Base-by-base conservation (phyloP, 2,329 filamentous ascomycete species). In the Xylariaceae sp. region DNA sequence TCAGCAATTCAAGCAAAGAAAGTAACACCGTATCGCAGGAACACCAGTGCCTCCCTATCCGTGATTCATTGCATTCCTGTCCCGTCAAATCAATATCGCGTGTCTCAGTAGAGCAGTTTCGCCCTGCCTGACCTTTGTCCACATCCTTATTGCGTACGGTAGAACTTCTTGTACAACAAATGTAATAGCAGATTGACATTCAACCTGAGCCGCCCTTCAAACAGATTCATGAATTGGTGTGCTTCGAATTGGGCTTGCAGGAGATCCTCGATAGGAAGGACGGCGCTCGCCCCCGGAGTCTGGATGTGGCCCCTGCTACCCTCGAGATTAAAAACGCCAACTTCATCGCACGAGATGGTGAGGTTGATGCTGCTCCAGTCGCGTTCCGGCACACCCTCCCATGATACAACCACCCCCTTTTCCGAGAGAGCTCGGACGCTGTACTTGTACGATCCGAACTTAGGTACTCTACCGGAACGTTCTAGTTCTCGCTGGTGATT, bases 141-240 rank as follows among this genome's bases (percentile, higher is more conserved):
- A 34, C 12, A 15, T 29, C 17, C 13, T 67, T 68, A 82, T 57
- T 83, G 79, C 45, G 81, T 84, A 47, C 81, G 72, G 63, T 98
- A 98, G 66, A 98, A 98, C 76, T 98, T 98, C 79, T 94, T 95
- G 74, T 97, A 97, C 54, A 98, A 79, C 65, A 97, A 73, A 75
- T 98, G 93, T 73, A 98, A 74, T 68, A 98, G 81, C 60, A 98
- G 66, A 71, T 98, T 98, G 59, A 98, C 93, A 65, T 97, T 97
- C 59, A 98, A 78, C 66, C 86, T 84, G 61, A 96, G 74, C 49
- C 77, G 79, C 41, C 84, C 83, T 62, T 94, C 89, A 59, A 98
- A 98, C 46, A 97, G 74, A 59, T 88, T 89, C 80, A 97, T 90
- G 64, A 95, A 95, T 67, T 96, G 89, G 56, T 89, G 87, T 53